A percentile compares a stretch with the other conserved stretches of the same genome.
These are phyloP conservation scores for Telopea speciosissima DNA, from an alignment of 177 flowering plant species.

Conservation along the genomic window DNA sequence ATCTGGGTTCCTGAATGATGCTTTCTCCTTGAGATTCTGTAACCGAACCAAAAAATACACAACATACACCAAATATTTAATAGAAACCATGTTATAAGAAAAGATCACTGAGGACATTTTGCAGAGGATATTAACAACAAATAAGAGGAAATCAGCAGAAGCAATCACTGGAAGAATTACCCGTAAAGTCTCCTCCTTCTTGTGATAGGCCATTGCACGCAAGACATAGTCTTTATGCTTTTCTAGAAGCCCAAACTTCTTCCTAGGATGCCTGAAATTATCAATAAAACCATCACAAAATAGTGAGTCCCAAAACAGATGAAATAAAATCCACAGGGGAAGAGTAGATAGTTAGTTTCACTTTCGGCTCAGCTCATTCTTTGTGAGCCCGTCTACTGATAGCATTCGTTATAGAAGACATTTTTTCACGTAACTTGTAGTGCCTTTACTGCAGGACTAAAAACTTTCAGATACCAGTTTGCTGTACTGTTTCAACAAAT, in stretches of 20 bases:
- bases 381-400: slow-evolving; percentile 61
- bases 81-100: neutral
- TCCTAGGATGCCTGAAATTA: slow-evolving; percentile 42
- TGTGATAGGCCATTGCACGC: slow-evolving; percentile 59
- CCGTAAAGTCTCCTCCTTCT: slow-evolving; percentile 52
- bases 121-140: neutral
- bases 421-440: slow-evolving; percentile 10
- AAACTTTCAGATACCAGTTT: neutral
- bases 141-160: neutral
- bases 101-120: neutral
- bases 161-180: slow-evolving; percentile 21
- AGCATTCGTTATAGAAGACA: slow-evolving; percentile 81
- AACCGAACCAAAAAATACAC: neutral
- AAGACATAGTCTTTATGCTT: slow-evolving; percentile 79
- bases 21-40: slow-evolving; percentile 78
- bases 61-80: slow-evolving; percentile 1
- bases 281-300: slow-evolving; percentile 1
- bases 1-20: slow-evolving; percentile 78
- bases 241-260: slow-evolving; percentile 67
- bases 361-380: slow-evolving; percentile 88
- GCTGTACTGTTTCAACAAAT: too few species aligned
- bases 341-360: neutral
- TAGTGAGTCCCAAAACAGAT: neutral
- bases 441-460: neutral
- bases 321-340: neutral